phyloP scores from a whole-genome alignment of 2,329 filamentous ascomycete genomes.

The Myriosclerotinia duriaeana region DNA sequence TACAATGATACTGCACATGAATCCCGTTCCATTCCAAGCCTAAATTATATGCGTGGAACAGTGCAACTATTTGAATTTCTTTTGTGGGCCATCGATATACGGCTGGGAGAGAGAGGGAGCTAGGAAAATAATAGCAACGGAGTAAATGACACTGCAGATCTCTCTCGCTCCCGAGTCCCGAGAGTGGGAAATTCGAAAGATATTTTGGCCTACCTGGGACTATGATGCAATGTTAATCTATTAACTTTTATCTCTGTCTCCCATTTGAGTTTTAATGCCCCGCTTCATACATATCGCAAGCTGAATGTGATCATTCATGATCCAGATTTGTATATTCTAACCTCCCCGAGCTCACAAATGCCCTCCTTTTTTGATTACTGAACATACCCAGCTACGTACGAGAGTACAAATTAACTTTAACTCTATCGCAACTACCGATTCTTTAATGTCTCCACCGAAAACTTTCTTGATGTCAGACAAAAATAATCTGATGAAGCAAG shows the following conservation, averaged over 20 bases:
- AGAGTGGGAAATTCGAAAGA: neutral
- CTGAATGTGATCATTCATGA: constrained; percentile 4
- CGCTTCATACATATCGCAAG: neutral
- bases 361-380: neutral
- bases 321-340: constrained; percentile 1
- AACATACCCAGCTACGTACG: neutral
- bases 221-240: constrained; percentile 7
- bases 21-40: neutral
- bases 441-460: neutral
- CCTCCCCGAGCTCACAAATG: neutral
- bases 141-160: constrained; percentile 23
- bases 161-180: constrained; percentile 17
- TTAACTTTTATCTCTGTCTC: constrained; percentile 1
- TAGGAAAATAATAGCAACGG: constrained; percentile 14
- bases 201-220: neutral
- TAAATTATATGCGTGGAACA: neutral
- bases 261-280: neutral
- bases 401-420: neutral
- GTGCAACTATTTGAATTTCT: neutral
- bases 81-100: constrained; percentile 12
- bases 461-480: constrained; percentile 8
- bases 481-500: constrained; percentile 14
- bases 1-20: neutral
- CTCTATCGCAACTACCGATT: constrained; percentile 5
- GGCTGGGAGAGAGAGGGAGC: neutral